Base-by-base conservation (phyloP, 2,329 filamentous ascomycete genomes). In the Pseudogymnoascus sp. region DNA sequence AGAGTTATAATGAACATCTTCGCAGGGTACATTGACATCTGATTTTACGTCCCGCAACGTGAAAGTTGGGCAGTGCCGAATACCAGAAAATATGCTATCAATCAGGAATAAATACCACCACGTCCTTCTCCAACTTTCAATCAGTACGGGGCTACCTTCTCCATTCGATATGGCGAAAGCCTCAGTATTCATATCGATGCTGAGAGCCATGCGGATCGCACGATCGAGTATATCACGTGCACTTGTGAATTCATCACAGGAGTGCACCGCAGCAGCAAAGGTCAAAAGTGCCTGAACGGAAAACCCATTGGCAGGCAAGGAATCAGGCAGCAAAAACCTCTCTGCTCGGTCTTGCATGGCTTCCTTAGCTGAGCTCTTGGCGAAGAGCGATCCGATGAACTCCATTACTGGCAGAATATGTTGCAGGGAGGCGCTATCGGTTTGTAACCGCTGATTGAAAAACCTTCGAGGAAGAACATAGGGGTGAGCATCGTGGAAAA, bases 111-210 rank as follows among this genome's bases (percentile, higher is more conserved):
- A 65, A 13, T 71, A 72, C 75, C 76, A 78, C 67, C 74, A 78
- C 4, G 76, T 78, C 36, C 77, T 73, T 62, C 77, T 71, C 68
- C 74, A 77, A 50, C 75, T 77, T 67, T 78, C 77, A 2, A 73
- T 76, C 33, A 77, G 67, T 5, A 78, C 69, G 4, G 71, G 65
- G 67, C 76, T 72, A n/a, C 69, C 62, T 26, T 73, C 72, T 35
- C 70, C 65, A 40, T 74, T 63, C n/a, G 60, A 31, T 19, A 15
- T 61, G 3, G 66, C 61, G 35, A 62, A 64, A 10, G 33, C 10
- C 44, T 64, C 61, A 2, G 38, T 53, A 15, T 64, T 60, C 63
- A 64, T 64, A 23, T 40, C 23, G 10, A 64, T 64, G 23, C 35
- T n/a, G n/a, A 64, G 60, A 3, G 59, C 63, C 26, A 62, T 62